These are phyloP conservation scores for Aspergillus bridgeri DNA, from an alignment of 495 filamentous ascomycete species.

Conservation along the genomic window DNA sequence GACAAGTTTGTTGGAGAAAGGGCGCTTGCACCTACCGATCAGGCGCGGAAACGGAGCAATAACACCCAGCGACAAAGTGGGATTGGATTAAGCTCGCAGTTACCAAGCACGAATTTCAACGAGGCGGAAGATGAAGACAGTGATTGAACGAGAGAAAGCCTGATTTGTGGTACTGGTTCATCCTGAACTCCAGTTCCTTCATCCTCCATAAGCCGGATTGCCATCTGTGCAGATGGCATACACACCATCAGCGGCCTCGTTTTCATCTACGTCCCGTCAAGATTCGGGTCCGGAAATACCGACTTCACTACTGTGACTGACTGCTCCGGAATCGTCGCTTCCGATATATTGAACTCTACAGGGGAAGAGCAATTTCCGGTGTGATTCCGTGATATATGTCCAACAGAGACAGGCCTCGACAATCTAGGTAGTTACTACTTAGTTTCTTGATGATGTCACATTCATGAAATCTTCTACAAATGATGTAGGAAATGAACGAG, in stretches of 20 bases:
- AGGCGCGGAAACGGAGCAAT: conserved; percentile 28
- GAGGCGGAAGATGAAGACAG: conserved; percentile 8
- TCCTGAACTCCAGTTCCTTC: neutral
- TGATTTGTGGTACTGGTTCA: neutral
- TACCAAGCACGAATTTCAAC: neutral
- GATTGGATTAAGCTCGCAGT: conserved; percentile 11
- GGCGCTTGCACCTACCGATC: conserved; percentile 47
- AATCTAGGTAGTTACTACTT: too few relatives aligned
- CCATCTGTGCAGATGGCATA: neutral
- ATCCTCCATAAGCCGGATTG: neutral
- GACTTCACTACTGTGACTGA: neutral
- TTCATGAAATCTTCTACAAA: too few relatives aligned
- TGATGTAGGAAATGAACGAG: too few relatives aligned
- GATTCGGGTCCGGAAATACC: neutral
- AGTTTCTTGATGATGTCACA: too few relatives aligned
- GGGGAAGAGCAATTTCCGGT: too few relatives aligned
- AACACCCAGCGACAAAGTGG: conserved; percentile 17
- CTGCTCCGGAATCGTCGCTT: neutral
- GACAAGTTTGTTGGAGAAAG: conserved; percentile 77
- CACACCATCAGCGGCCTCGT: neutral
- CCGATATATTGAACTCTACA: too few relatives aligned
- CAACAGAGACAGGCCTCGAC: too few relatives aligned
- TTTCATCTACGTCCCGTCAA: neutral
- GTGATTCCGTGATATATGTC: too few relatives aligned
- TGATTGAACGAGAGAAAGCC: neutral